Base-by-base conservation (phyloP, 1,284 basidiomycete species). In the Puccinia novopanici region DNA sequence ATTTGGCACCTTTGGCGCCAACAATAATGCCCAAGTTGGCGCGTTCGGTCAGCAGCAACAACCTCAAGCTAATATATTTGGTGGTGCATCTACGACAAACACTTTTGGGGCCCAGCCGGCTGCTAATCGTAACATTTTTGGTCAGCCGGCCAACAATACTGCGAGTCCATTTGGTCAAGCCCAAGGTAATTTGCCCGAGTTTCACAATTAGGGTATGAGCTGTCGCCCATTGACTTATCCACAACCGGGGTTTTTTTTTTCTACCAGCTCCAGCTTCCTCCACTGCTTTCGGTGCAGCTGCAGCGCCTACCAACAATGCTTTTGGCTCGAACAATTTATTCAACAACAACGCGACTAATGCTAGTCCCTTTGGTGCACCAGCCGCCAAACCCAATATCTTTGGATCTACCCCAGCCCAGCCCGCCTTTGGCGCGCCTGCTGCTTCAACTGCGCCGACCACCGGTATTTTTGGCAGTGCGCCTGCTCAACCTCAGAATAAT, bases 1-100 rank as follows among this genome's bases (percentile, higher is more conserved):
- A 15, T 80, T 80, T 55, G 78, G 78, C 37, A 37, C 68, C 22
- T 80, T 80, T 50, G 57, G 57, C n/a, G 54, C 50, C 40, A 59
- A 37, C 42, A 71, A 54, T 40, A 78, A 67, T 45, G 40, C 50
- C 9, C 77, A 80, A 65, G 55, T 71, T 15, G 77, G 67, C 48
- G 77, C 68, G 65, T 80, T 80, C 52, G 68, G 68, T 54, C 76
- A 78, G 52, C 76, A 67, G 40, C 76, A 78, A 78, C 76, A 77
- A 34, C 77, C 73, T 63, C 73, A 75, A 65, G 50, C 75, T 68
- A 76, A 52, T 48, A 22, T 67, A 13, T 76, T 76, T 76, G 75
- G 75, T 34, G 50, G 40, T 27, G 59, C 45, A 12, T 45, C 61
- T 40, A 0, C 75, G 19, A 55, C 75, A 24, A 80, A 67, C 52